Base-by-base conservation (phyloP, 2,329 filamentous ascomycete species). In the Monilinia fructicola region DNA sequence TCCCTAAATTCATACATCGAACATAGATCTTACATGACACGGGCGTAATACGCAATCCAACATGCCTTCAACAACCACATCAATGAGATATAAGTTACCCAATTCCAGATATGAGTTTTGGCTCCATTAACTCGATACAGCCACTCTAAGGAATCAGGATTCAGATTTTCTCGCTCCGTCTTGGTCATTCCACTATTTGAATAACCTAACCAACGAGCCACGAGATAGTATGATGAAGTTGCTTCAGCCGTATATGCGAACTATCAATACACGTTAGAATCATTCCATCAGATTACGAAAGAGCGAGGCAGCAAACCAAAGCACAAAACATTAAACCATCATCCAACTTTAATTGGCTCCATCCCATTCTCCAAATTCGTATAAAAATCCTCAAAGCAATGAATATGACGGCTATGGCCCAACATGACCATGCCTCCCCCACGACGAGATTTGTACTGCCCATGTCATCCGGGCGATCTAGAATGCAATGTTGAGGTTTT, bases 391-490 rank as follows among this genome's bases (percentile, higher is more conserved):
- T 28, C n/a, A 64, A 23, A 7, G 31, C 40, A 10, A 64, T 46
- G 7, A 64, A 58, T 1, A 56, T 18, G 53, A 58, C 38, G 54
- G 53, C 62, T 35, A 64, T 56, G 50, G 62, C 62, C 62, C 62
- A 64, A 21, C 42, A 56, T 26, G 40, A 48, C 62, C 62, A 64
- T 48, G 42, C 38, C 62, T 64, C 62, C 62, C 56, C 62, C n/a
- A 56, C 52, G 38, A 64, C 42, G 40, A 58, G n/a, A 26, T 58
- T 56, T 21, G 38, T 35, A 48, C 28, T 28, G 52, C 42, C 48
- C 62, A 64, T 64, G 23, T 54, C 62, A 64, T 58, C n/a, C 42
- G n/a, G 53, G 6, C 38, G 31, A 16, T 56, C 18, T 64, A 26
- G 50, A 44, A 46, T 58, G 52, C 50, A 64, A 23, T 46, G 42